Evolutionary conservation across 148 eudicot genomes (phyloP).

Genomic region (Nepenthes mirabilis): DNA sequence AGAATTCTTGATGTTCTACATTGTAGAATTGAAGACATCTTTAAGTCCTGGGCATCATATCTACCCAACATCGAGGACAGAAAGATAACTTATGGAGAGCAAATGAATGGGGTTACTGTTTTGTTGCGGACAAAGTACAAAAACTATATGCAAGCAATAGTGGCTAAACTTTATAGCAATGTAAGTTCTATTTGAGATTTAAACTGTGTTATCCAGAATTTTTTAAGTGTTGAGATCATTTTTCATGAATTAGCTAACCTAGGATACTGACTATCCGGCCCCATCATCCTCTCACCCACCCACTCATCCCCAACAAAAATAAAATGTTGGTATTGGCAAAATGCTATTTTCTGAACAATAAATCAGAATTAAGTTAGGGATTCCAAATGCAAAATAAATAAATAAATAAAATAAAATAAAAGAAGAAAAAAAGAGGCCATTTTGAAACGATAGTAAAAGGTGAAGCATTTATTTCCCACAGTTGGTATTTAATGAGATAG

Average conservation of each 20-base stretch:
- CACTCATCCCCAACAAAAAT: too few relatives aligned
- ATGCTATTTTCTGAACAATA: too few relatives aligned
- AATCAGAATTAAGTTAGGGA: too few relatives aligned
- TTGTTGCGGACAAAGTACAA: constrained; percentile 77
- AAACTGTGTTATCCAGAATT: background rate
- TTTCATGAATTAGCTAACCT: background rate
- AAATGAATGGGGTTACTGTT: constrained; percentile 65
- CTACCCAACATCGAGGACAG: constrained; percentile 43
- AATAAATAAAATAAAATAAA: background rate
- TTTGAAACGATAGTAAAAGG: background rate
- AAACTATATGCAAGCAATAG: constrained; percentile 70
- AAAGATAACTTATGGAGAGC: constrained; percentile 68
- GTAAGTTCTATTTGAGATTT: constrained; percentile 24
- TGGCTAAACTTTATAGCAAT: constrained; percentile 53
- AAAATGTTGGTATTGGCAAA: too few relatives aligned
- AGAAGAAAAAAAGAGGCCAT: background rate
- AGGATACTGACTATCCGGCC: background rate
- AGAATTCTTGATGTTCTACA: constrained; percentile 78
- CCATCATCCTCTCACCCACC: too few relatives aligned
- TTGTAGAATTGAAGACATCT: constrained; percentile 56
- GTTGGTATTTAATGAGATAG: too few relatives aligned
- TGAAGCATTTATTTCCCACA: too few relatives aligned
- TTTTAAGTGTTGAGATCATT: background rate
- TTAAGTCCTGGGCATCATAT: constrained; percentile 75
- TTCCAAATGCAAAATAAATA: too few relatives aligned